Conservation (phyloP, 225 moss, liverwort and hornwort species). For the Asterella californica region DNA sequence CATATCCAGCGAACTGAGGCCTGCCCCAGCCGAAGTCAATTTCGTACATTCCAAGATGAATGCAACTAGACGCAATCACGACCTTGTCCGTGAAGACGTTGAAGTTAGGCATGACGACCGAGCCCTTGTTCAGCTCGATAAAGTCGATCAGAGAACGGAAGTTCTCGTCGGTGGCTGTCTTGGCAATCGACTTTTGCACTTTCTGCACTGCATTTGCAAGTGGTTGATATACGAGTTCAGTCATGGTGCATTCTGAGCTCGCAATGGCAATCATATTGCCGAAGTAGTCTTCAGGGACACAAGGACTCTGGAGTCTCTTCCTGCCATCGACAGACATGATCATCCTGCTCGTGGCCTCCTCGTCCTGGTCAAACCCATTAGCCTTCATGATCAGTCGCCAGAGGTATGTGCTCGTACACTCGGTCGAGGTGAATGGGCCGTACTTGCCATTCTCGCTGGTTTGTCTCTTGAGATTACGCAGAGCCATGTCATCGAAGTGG, state of each 20-base stretch:
- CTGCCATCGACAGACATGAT: slow-evolving; percentile 24
- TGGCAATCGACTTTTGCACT: background rate
- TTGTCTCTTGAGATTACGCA: slow-evolving; percentile 5
- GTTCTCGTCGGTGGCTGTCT: slow-evolving; percentile 14
- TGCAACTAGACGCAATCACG: slow-evolving; percentile 25
- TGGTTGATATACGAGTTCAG: background rate
- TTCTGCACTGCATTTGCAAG: background rate
- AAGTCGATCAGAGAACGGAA: slow-evolving; percentile 22
- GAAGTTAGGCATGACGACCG: slow-evolving; percentile 20
- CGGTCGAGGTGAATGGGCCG: slow-evolving; percentile 19
- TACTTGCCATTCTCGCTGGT: background rate
- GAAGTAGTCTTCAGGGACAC: slow-evolving; percentile 19
- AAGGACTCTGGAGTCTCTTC: slow-evolving; percentile 17
- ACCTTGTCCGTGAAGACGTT: slow-evolving; percentile 19
- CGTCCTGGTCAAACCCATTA: slow-evolving; percentile 7
- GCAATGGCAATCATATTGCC: slow-evolving; percentile 24
- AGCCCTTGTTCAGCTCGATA: slow-evolving; percentile 10
- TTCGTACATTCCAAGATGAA: slow-evolving; percentile 21
- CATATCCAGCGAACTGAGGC: slow-evolving; percentile 18
- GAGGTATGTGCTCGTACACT: slow-evolving; percentile 17
- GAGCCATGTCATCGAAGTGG: slow-evolving; percentile 14
- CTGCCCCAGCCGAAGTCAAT: slow-evolving; percentile 25
- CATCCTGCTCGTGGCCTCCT: background rate
- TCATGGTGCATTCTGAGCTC: slow-evolving; percentile 12
- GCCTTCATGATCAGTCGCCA: slow-evolving; percentile 29